Evolutionary conservation across 805 yeast species (phyloP).

Genomic region (Zygoascus tannicola): DNA sequence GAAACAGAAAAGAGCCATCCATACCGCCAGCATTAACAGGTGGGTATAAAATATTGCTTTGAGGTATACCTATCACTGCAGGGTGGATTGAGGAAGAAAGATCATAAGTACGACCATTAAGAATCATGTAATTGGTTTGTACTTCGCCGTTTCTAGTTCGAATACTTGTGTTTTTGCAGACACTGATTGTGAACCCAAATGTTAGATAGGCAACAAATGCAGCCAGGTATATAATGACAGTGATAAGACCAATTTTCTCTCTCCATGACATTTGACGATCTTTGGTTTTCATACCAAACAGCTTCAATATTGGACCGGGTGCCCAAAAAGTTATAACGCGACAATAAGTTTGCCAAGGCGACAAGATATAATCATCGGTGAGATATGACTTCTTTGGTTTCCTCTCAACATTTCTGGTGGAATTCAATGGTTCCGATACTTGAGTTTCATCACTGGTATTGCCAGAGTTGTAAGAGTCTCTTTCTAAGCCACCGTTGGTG

Average conservation of each 20-base stretch:
- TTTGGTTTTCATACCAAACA: conserved; percentile 69
- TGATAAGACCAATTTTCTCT: conserved; percentile 45
- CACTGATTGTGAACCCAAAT: conserved; percentile 74
- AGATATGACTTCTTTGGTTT: not conserved
- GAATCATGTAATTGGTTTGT: conserved; percentile 49
- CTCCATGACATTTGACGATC: conserved; percentile 95
- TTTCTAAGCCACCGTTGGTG: not conserved
- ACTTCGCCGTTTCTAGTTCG: conserved; percentile 58
- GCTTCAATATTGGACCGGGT: conserved; percentile 58
- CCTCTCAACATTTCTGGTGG: too few species aligned
- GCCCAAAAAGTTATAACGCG: conserved; percentile 84
- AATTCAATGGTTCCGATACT: not conserved
- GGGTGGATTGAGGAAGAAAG: conserved; percentile 67
- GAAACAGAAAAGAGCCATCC: conserved; percentile 58
- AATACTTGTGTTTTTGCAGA: conserved; percentile 43
- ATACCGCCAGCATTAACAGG: conserved; percentile 81
- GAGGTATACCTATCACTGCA: conserved; percentile 62
- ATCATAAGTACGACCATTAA: conserved; percentile 76
- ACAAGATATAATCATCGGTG: conserved; percentile 15
- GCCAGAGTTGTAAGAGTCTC: conserved; percentile 1
- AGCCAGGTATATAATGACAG: conserved; percentile 13
- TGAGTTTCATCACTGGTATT: conserved; percentile 3
- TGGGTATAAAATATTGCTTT: conserved; percentile 65
- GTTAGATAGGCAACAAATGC: conserved; percentile 31
- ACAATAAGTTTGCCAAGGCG: conserved; percentile 78